Evolutionary conservation across 2,329 filamentous ascomycete species (phyloP).

Genomic region (Aspergillus fumigatus): DNA sequence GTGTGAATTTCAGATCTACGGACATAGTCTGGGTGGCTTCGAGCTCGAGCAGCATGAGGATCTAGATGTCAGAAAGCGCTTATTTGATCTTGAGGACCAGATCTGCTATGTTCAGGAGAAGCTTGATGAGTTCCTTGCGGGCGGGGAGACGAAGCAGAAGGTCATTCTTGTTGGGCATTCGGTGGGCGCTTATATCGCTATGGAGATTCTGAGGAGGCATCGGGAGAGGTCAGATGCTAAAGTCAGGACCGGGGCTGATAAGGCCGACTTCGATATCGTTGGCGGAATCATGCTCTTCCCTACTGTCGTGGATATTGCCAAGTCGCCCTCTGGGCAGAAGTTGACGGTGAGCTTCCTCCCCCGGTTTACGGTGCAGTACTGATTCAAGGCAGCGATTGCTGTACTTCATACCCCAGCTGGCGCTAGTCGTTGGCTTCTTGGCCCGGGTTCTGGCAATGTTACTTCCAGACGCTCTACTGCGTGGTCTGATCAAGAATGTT

Average conservation of each 20-base stretch:
- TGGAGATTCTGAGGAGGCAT: conserved; percentile 62
- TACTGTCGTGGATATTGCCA: conserved; percentile 66
- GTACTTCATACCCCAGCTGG: conserved; percentile 35
- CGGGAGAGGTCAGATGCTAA: conserved; percentile 27
- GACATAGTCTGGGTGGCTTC: conserved; percentile 34
- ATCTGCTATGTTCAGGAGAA: conserved; percentile 45
- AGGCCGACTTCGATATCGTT: conserved; percentile 33
- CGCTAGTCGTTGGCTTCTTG: conserved; percentile 34
- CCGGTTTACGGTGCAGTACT: background rate
- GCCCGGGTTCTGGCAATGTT: conserved; percentile 41
- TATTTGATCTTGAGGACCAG: conserved; percentile 45
- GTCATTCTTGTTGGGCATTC: conserved; percentile 70
- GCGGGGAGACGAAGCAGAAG: conserved; percentile 18
- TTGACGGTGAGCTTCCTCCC: conserved; percentile 35
- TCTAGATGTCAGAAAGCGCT: background rate
- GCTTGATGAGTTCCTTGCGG: conserved; percentile 36
- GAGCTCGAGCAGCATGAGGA: conserved; percentile 18
- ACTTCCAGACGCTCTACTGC: conserved; percentile 39
- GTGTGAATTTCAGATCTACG: conserved; percentile 26
- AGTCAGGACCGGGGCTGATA: background rate
- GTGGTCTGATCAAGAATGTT: conserved; percentile 38
- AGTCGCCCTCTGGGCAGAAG: conserved; percentile 56
- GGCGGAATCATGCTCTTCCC: conserved; percentile 66
- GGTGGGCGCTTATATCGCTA: conserved; percentile 66
- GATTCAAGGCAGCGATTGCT: conserved; percentile 22